A percentile compares a stretch with the other conserved stretches of the same genome.
phyloP scores from a whole-genome alignment of 2,329 filamentous ascomycete genomes.

The Clonostachys rosea region DNA sequence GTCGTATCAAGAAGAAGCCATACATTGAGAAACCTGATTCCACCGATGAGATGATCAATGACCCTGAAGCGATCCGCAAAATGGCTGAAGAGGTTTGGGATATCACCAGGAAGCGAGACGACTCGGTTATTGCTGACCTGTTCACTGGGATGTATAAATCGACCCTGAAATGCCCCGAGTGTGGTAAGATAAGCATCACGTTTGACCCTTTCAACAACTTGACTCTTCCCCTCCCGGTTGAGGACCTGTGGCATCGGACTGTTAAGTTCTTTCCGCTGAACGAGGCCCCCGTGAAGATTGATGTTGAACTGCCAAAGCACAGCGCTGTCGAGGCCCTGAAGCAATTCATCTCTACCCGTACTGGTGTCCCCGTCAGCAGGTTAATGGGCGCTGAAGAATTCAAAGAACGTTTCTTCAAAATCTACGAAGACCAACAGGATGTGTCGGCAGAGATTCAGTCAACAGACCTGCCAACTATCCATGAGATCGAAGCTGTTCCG shows the following conservation, averaged over 20 bases:
- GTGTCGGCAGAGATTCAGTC: conserved; percentile 68
- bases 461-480: conserved; percentile 64
- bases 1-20: conserved; percentile 89
- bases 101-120: conserved; percentile 87
- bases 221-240: conserved; percentile 83
- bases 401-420: conserved; percentile 79
- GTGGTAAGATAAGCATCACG: conserved; percentile 94
- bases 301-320: conserved; percentile 77
- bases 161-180: conserved; percentile 85
- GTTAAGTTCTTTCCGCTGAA: conserved; percentile 76
- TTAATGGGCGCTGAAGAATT: conserved; percentile 83
- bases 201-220: conserved; percentile 97
- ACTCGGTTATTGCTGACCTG: conserved; percentile 90
- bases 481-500: conserved; percentile 74
- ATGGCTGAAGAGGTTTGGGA: conserved; percentile 89
- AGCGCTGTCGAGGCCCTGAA: conserved; percentile 66
- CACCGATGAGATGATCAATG: conserved; percentile 88
- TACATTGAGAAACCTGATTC: conserved; percentile 98
- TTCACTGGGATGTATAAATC: conserved; percentile 99
- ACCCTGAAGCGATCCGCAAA: conserved; percentile 72
- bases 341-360: conserved; percentile 62
- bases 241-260: conserved; percentile 72
- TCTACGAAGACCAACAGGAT: conserved; percentile 64
- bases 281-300: conserved; percentile 64
- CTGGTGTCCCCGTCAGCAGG: conserved; percentile 58